These are phyloP conservation scores for Mariannaea elegans DNA, from an alignment of 2,329 filamentous ascomycete genomes.

Conservation along the genomic window DNA sequence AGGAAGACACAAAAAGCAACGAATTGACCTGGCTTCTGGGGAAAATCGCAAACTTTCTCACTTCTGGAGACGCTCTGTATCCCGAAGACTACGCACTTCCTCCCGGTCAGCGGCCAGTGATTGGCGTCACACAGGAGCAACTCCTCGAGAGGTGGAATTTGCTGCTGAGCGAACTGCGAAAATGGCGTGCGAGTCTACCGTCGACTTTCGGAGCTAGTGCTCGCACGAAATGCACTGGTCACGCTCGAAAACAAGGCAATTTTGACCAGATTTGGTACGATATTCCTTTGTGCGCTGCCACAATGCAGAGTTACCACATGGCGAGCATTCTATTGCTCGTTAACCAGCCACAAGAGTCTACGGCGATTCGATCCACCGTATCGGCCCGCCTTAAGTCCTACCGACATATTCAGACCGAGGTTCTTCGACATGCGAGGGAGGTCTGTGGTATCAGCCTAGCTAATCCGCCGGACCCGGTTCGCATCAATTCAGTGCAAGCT, in stretches of 20 bases:
- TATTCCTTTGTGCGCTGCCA: slow-evolving; percentile 69
- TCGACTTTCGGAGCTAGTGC: slow-evolving; percentile 26
- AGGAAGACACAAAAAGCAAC: slow-evolving; percentile 71
- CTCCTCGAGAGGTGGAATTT: slow-evolving; percentile 31
- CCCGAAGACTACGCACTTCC: slow-evolving; percentile 40
- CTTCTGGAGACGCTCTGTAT: slow-evolving; percentile 60
- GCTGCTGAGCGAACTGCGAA: slow-evolving; percentile 24
- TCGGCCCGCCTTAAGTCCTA: slow-evolving; percentile 33
- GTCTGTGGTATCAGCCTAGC: slow-evolving; percentile 35
- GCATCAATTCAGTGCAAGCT: slow-evolving; percentile 33
- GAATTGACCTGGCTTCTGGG: slow-evolving; percentile 72
- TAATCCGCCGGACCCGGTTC: slow-evolving; percentile 26
- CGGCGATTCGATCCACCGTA: slow-evolving; percentile 34
- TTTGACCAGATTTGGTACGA: slow-evolving; percentile 70
- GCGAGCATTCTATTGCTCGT: slow-evolving; percentile 68
- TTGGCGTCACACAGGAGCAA: slow-evolving; percentile 34
- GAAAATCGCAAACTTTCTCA: slow-evolving; percentile 73
- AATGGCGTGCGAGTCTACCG: slow-evolving; percentile 30
- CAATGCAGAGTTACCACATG: slow-evolving; percentile 73
- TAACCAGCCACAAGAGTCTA: slow-evolving; percentile 50
- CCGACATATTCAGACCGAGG: slow-evolving; percentile 26
- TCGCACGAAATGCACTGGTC: slow-evolving; percentile 11
- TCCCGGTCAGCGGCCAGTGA: slow-evolving; percentile 19
- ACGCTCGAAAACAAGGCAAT: not conserved
- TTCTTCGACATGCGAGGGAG: slow-evolving; percentile 27